Evolutionary conservation across 1,284 basidiomycete genomes (phyloP).

Genomic region (Gomphus bonarii): DNA sequence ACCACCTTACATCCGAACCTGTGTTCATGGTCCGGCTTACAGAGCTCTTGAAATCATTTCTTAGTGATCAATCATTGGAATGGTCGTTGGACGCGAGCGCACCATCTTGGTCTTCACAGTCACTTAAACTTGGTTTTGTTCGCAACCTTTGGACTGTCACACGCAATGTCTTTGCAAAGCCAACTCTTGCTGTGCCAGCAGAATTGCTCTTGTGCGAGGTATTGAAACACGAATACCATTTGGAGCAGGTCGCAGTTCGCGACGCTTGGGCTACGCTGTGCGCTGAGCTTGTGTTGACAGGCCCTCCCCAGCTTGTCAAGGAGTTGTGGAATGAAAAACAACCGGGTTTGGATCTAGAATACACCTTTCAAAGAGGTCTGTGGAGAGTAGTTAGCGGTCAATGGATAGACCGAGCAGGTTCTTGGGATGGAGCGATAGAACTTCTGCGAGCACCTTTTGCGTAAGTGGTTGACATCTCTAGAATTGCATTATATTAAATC

Average conservation of each 20-base stretch:
- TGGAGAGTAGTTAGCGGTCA: conserved; percentile 46
- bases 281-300: conserved; percentile 28
- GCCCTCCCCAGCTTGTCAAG: conserved; percentile 19
- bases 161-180: conserved; percentile 30
- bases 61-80: conserved; percentile 13
- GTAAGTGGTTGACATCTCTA: conserved; percentile 26
- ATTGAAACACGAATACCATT: conserved; percentile 28
- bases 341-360: neutral
- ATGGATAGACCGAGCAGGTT: conserved; percentile 34
- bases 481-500: conserved; percentile 5
- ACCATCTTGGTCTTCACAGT: conserved; percentile 19
- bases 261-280: conserved; percentile 36
- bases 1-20: conserved; percentile 25
- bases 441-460: conserved; percentile 54
- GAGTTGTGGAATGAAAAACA: conserved; percentile 10
- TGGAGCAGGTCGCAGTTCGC: conserved; percentile 28
- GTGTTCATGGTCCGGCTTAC: conserved; percentile 21
- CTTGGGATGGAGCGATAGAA: conserved; percentile 45
- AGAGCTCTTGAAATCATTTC: conserved; percentile 18
- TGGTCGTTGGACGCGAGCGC: conserved; percentile 2
- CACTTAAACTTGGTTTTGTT: conserved; percentile 40
- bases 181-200: conserved; percentile 31
- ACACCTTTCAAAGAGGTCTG: neutral
- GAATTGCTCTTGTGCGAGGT: conserved; percentile 38
- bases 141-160: conserved; percentile 44